Evolutionary conservation across 83 land plant genomes (phyloP), one percentile per base, ranked within the genome.

Genomic region (Thuja plicata): DNA sequence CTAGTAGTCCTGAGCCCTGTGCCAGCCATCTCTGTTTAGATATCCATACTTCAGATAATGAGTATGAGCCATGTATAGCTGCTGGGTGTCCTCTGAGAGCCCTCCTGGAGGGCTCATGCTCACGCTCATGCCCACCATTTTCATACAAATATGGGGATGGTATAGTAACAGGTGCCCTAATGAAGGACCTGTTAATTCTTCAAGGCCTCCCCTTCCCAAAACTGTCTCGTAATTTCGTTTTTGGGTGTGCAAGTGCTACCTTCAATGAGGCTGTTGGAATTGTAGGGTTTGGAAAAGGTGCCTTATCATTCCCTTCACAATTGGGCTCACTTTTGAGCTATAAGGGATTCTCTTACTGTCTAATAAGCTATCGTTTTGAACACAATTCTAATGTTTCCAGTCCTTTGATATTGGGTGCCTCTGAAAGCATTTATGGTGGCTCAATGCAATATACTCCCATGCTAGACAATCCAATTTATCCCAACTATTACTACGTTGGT

Each of bases 341-440:
- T n/a, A 92, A 92, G 88, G 93, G 95, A 4, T 93, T 93, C 80
- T 92, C 95, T 34, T 93, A 93, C 50, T 93, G 95, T 60, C 92
- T 93, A 86, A 73, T 91, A 86, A 84, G 89, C 30, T 93, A 92
- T 81, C 91, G 91, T 71, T 93, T 77, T 89, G 91, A 92, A 40
- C 90, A 89, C 70, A 90, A 91, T 38, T 93, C 95, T 19, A 93
- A 91, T 52, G 88, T 93, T 2, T 84, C 93, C 12, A 93, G 95
- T 85, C 92, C 93, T 13, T 60, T 93, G 8, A 80, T 93, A 16
- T 24, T 93, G n/a, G 95, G 95, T 34, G 91, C 89, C 41, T 79
- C 76, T 50, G 95, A 93, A 15, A 89, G 91, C 24, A 80, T 88
- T 27, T 85, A 89, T 24, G 83, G 86, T 60, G 91, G 88, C 0